Percentiles rank a stretch among this genome's conserved stretches.
phyloP scores from a whole-genome alignment of 2,329 filamentous ascomycete genomes.

The Bisporella sp. region DNA sequence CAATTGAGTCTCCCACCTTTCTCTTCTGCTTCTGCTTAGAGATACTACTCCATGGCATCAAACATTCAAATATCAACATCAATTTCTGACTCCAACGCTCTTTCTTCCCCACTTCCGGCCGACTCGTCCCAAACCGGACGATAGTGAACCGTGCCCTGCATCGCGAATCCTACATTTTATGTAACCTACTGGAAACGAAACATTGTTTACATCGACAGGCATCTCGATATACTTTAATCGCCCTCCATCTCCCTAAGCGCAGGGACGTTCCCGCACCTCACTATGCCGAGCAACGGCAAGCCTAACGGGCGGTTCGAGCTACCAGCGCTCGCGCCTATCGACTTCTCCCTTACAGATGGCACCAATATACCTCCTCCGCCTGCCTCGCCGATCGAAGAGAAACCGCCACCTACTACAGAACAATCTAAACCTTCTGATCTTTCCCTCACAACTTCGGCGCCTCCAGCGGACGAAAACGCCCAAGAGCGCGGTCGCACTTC shows the following conservation, averaged over 20 bases:
- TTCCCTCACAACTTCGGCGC: neutral
- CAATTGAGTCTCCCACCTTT: too few species aligned
- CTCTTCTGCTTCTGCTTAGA: too few species aligned
- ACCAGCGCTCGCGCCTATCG: constrained; percentile 24
- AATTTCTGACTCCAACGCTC: too few species aligned
- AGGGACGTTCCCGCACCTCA: neutral
- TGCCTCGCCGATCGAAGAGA: constrained; percentile 26
- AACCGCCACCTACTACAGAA: constrained; percentile 11
- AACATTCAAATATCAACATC: too few species aligned
- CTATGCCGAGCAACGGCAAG: constrained; percentile 21
- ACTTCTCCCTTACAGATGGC: constrained; percentile 28
- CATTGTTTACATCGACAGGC: too few species aligned
- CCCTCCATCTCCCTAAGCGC: too few species aligned
- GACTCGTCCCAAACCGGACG: neutral
- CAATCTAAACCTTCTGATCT: neutral
- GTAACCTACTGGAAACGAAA: too few species aligned
- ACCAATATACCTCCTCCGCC: constrained; percentile 29
- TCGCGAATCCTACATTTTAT: too few species aligned
- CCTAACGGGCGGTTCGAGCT: constrained; percentile 27
- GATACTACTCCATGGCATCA: too few species aligned
- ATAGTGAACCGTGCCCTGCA: neutral
- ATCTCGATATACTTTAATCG: too few species aligned
- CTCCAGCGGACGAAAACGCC: constrained; percentile 1
- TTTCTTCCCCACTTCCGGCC: neutral
- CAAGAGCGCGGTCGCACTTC: constrained; percentile 15